Percentiles rank a stretch among this genome's conserved stretches.
These are phyloP conservation scores for Gentiana dahurica DNA, from an alignment of 257 asterid genomes.

Conservation along the genomic window DNA sequence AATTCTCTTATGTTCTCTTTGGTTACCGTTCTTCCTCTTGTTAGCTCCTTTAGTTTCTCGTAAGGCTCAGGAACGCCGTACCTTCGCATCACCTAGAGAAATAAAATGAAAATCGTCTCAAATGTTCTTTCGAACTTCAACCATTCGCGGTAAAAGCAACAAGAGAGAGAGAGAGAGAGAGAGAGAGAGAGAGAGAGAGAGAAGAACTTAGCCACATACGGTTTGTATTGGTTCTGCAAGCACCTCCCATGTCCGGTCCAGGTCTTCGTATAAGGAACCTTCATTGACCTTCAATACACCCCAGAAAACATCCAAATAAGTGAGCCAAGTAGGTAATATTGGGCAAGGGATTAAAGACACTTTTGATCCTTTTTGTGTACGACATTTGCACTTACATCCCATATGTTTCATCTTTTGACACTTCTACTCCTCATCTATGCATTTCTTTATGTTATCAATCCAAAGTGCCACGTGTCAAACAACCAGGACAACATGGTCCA, in stretches of 20 bases:
- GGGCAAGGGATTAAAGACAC: too few relatives aligned
- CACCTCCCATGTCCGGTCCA: conserved; percentile 78
- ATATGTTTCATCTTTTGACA: too few relatives aligned
- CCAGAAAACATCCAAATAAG: background rate
- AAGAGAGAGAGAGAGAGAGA: background rate
- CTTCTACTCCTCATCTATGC: too few relatives aligned
- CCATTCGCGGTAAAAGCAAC: background rate
- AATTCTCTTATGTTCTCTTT: conserved; percentile 61
- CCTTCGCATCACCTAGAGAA: conserved; percentile 75
- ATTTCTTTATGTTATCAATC: too few relatives aligned
- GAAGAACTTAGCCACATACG: conserved; percentile 26
- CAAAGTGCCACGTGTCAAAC: too few relatives aligned
- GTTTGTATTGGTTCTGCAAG: conserved; percentile 99
- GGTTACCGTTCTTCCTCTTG: conserved; percentile 77
- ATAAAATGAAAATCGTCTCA: background rate
- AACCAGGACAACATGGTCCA: too few relatives aligned
- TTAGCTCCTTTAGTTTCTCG: conserved; percentile 86
- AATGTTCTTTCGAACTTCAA: too few relatives aligned
- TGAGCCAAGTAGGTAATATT: too few relatives aligned
- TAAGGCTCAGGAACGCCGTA: conserved; percentile 86
- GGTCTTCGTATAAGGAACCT: conserved; percentile 49
- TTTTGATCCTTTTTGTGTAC: too few relatives aligned
- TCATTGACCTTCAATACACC: conserved; percentile 51
- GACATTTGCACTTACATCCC: too few relatives aligned
- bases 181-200: too few relatives aligned